Base-by-base conservation (phyloP, 257 asterid species). In the Phtheirospermum japonicum region DNA sequence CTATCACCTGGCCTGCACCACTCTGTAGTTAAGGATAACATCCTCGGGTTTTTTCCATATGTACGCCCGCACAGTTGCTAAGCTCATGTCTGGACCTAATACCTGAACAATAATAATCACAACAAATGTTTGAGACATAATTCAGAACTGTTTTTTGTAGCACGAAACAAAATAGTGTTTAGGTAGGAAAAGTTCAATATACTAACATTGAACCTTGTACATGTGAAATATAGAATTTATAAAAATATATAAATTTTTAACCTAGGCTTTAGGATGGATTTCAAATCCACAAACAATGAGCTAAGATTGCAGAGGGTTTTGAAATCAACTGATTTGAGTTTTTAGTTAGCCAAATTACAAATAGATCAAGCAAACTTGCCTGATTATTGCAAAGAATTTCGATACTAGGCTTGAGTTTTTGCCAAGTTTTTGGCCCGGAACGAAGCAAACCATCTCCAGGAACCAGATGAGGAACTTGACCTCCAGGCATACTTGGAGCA, bases 31-130 rank as follows among this genome's bases (percentile, higher is more conserved):
- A 34, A 90, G 95, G 65, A 85, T 77, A 54, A 92, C 95, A 69
- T 92, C 98, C 63, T 91, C 98, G 61, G 95, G 82, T 82, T 91
- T 91, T 77, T 91, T 91, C 98, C 98, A 91, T 75, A 91, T 84
- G 78, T 91, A 91, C 6, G 89, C 81, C 64, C 95, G 85, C 13
- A 88, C 98, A 67, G 98, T 91, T 48, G 97, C 96, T 75, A 91
- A 82, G 82, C 97, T 91, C 95, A 86, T 86, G 58, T 91, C 98
- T 61, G 95, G 97, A 68, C 81, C 79, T 74, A 91, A 81, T 45
- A 91, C 95, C 98, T 91, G 79, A 57, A 63, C 46, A 71, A 78
- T 42, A 16, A n/a, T 10, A 40, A 16, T 10, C 31, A 63, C 20
- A 19, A 65, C n/a, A n/a, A n/a, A n/a, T n/a, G n/a, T n/a, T n/a